Evolutionary conservation across 495 filamentous ascomycete genomes (phyloP), one percentile per base, ranked within the genome.

Genomic region (Pyronema omphalodes): DNA sequence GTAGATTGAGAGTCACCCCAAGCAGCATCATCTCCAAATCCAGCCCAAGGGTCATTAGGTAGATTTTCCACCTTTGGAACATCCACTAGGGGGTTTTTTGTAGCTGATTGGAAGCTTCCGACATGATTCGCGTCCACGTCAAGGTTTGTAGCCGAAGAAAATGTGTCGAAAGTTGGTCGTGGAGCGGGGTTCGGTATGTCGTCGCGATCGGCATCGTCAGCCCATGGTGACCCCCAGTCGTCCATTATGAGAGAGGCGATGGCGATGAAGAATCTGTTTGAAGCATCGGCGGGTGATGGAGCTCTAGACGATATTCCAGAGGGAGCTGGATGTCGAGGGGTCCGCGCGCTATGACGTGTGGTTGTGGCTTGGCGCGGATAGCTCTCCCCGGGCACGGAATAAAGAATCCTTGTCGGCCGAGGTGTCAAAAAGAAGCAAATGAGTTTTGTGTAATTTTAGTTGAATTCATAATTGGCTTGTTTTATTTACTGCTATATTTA

Each of bases 141-240:
- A 15, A 50, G 19, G 3, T 37, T 50, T 17, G 33, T 29, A 29
- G 23, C 23, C 23, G 23, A 29, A 29, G 23, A 29, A 29, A 29
- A 29, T 2, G 23, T 29, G 23, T 29, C 23, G 23, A 29, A 29
- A 29, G 23, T 29, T 29, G 23, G 23, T 29, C 23, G 23, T 29
- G 23, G 23, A 29, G 23, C 23, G 23, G 23, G 23, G 23, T 29
- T 29, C 23, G 23, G 23, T 29, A 29, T 29, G 23, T 29, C 23
- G 45, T 51, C 12, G n/a, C 18, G 35, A 43, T 51, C 34, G 36
- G 33, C 18, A 59, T 63, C 61, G 54, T 65, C 62, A 55, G 62
- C 62, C 62, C 62, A 65, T 37, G 62, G 62, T 47, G 62, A 65
- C 51, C 58, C 59, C 62, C 62, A 65, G 19, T 47, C 56, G 33